Base-by-base conservation (phyloP, 495 filamentous ascomycete species). In the Poronia punctata region DNA sequence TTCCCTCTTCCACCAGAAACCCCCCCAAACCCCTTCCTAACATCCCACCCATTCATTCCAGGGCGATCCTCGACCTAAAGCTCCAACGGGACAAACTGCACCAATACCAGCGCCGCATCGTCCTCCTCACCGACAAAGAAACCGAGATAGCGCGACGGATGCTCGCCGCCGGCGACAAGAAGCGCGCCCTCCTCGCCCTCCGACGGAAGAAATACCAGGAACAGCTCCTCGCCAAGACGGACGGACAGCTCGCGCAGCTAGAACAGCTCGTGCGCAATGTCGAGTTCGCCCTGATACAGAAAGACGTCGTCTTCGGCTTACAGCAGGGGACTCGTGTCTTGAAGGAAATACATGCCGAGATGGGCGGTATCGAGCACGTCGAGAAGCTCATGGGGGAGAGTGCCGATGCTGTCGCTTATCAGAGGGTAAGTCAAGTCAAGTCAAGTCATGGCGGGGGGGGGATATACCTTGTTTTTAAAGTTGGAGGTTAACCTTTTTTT, bases 181-280 rank as follows among this genome's bases (percentile, higher is more conserved):
- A 74, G 51, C 78, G 81, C 35, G 92, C 92, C 0, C 74, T 95
- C 14, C 78, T 98, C 5, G 93, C 93, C 0, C 74, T 98, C 25
- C 86, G 92, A 30, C 79, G 88, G 38, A 95, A 94, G 63, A 98
- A 97, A 61, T 98, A 95, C 71, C 93, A 98, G 58, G 87, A 96
- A 58, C 79, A 84, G 5, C 74, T 98, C 7, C 77, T 98, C 16
- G 70, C 75, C 34, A 92, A 94, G 61, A 96, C 93, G 5, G 93
- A 97, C 61, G 74, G 74, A 6, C 92, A 97, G 62, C 78, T 98
- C 3, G 86, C 82, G 34, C 82, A 89, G 55, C 67, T 97, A 15
- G 87, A 98, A 63, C 74, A 86, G 48, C 70, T 98, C 29, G 84
- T 83, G 2, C 76, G 76, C 36, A 80, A 82, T 52, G 82, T 97